Conservation (phyloP, 1,139 yeast genomes). For the Yueomyces sp. region DNA sequence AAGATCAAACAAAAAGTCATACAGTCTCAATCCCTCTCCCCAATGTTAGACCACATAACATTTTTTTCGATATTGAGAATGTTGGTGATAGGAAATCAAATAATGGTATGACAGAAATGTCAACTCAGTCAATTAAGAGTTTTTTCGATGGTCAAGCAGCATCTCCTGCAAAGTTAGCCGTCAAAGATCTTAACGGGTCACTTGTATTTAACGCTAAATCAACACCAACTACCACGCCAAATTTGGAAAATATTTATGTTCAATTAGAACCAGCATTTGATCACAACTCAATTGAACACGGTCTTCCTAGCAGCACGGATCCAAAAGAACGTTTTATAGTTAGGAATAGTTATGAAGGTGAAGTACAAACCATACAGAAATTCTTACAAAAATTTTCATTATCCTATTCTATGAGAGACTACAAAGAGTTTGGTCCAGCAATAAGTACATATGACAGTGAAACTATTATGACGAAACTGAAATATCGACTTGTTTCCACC, state of each 20-base stretch:
- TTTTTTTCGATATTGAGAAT: slow-evolving; percentile 44
- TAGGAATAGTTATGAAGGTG: slow-evolving; percentile 51
- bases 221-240: slow-evolving; percentile 43
- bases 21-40: neutral
- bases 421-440: slow-evolving; percentile 53
- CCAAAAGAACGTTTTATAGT: slow-evolving; percentile 13
- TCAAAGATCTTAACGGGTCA: slow-evolving; percentile 22
- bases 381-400: slow-evolving; percentile 42
- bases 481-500: slow-evolving; percentile 48
- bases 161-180: neutral
- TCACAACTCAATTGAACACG: neutral
- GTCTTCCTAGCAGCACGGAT: neutral
- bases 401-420: slow-evolving; percentile 46
- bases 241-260: slow-evolving; percentile 51
- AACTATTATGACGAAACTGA: slow-evolving; percentile 20
- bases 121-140: slow-evolving; percentile 1
- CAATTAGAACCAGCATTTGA: slow-evolving; percentile 31
- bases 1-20: slow-evolving; percentile 6
- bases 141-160: too few relatives aligned
- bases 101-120: slow-evolving; percentile 1
- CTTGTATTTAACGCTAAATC: slow-evolving; percentile 26
- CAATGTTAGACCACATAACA: slow-evolving; percentile 44
- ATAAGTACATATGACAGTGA: slow-evolving; percentile 15
- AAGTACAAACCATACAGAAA: slow-evolving; percentile 48
- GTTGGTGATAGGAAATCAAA: neutral